Evolutionary conservation across 768 basidiomycete species (phyloP).

Genomic region (Auricularia cornea): DNA sequence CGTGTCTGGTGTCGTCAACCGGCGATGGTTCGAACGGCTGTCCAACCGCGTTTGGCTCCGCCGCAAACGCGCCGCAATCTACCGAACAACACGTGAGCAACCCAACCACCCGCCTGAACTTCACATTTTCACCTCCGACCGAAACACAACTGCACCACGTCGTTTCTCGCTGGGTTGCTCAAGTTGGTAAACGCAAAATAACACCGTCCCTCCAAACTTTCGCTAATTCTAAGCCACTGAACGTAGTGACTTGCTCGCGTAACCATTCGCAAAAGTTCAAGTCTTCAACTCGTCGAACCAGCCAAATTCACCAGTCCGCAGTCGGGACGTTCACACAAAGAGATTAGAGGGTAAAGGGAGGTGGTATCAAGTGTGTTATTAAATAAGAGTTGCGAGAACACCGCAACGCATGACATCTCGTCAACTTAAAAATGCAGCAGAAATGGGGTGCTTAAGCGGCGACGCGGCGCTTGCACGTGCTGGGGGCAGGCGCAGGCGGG

Average conservation of each 20-base stretch:
- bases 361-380: not conserved
- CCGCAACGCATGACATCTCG: not conserved
- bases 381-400: not conserved
- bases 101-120: no score
- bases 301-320: no score
- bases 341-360: not conserved
- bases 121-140: no score
- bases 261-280: no score
- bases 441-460: not conserved
- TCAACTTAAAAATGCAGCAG: not conserved
- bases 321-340: not conserved
- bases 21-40: not conserved
- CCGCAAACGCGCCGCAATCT: not conserved
- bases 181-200: no score
- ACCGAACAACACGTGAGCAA: no score
- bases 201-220: no score
- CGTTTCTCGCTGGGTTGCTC: no score
- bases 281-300: no score
- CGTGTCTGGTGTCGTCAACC: conserved; percentile 11
- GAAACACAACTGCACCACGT: no score
- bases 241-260: no score
- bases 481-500: not conserved
- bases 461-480: not conserved
- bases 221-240: no score
- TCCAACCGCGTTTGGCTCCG: not conserved